These are phyloP conservation scores for Huiozyma naganishii DNA, from an alignment of 805 yeast species.

Conservation along the genomic window DNA sequence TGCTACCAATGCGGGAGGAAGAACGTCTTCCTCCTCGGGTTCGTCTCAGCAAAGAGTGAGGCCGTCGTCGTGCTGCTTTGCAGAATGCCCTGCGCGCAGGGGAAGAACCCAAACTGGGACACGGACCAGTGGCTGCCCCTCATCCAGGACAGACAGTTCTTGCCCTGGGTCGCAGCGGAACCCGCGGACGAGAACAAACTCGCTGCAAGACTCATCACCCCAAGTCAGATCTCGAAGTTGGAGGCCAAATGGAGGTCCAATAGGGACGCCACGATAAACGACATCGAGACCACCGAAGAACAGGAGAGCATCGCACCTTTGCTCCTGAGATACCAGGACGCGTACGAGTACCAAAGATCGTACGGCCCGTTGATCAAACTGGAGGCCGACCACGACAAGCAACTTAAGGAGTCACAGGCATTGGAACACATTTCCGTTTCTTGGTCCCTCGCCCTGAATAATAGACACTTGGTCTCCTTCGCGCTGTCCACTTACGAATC, in stretches of 20 bases:
- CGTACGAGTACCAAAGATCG: conserved; percentile 72
- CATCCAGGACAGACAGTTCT: conserved; percentile 65
- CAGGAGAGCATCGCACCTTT: conserved; percentile 60
- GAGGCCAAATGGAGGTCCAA: conserved; percentile 78
- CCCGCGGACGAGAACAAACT: conserved; percentile 57
- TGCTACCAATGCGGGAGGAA: conserved; percentile 83
- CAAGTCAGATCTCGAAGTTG: conserved; percentile 55
- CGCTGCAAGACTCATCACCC: conserved; percentile 45
- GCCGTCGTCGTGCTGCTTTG: conserved; percentile 80
- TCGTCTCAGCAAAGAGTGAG: conserved; percentile 77
- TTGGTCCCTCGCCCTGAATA: conserved; percentile 64
- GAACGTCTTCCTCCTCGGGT: conserved; percentile 74
- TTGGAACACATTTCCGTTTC: conserved; percentile 58
- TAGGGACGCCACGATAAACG: conserved; percentile 60
- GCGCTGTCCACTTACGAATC: conserved; percentile 56
- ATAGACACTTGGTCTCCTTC: conserved; percentile 59
- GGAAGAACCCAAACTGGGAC: conserved; percentile 74
- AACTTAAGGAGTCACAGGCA: conserved; percentile 65
- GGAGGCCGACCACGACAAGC: conserved; percentile 73
- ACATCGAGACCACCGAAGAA: conserved; percentile 41
- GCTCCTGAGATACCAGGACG: conserved; percentile 68
- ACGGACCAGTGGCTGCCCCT: conserved; percentile 79
- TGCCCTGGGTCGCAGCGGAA: conserved; percentile 69
- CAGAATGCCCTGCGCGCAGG: conserved; percentile 78
- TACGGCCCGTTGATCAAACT: conserved; percentile 74